Percentiles rank a stretch among this genome's conserved stretches.
Evolutionary conservation across 805 yeast genomes (phyloP).

Genomic region (Diddensiella santjacobensis): DNA sequence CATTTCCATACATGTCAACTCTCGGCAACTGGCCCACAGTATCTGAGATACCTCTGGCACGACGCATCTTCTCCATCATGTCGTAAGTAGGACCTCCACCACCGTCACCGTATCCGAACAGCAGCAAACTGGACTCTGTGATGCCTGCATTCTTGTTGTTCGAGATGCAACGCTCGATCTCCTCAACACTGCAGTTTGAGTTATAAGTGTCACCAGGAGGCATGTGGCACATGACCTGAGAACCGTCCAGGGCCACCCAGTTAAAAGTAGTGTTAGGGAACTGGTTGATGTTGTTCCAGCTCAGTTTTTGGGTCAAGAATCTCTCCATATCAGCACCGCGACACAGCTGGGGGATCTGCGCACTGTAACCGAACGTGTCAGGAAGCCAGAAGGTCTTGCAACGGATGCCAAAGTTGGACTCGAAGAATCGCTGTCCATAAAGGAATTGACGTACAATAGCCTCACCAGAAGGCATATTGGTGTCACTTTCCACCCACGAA

Average conservation of each 20-base stretch:
- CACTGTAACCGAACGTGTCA: conserved; percentile 94
- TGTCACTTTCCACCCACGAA: conserved; percentile 97
- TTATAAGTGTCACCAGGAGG: conserved; percentile 97
- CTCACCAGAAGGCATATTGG: conserved; percentile 92
- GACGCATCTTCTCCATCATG: conserved; percentile 86
- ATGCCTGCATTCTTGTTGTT: conserved; percentile 82
- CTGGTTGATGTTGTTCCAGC: conserved; percentile 92
- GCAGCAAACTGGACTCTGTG: conserved; percentile 72
- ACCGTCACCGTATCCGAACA: conserved; percentile 95
- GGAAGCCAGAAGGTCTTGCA: conserved; percentile 90
- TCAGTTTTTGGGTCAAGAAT: conserved; percentile 87
- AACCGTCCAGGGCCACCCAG: conserved; percentile 93
- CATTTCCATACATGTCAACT: conserved; percentile 69
- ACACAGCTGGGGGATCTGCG: conserved; percentile 92
- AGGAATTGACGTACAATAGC: conserved; percentile 84
- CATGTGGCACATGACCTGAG: conserved; percentile 94
- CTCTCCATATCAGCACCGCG: conserved; percentile 77
- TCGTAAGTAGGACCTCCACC: conserved; percentile 97
- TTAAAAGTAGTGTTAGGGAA: conserved; percentile 91
- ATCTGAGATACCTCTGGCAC: conserved; percentile 86
- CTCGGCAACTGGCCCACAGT: conserved; percentile 78
- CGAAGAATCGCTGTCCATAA: conserved; percentile 83
- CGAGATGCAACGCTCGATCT: conserved; percentile 69
- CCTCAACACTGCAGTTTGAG: conserved; percentile 90
- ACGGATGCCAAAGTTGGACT: conserved; percentile 70